Conservation (phyloP, 2,329 filamentous ascomycete genomes). For the Curvularia lunata region DNA sequence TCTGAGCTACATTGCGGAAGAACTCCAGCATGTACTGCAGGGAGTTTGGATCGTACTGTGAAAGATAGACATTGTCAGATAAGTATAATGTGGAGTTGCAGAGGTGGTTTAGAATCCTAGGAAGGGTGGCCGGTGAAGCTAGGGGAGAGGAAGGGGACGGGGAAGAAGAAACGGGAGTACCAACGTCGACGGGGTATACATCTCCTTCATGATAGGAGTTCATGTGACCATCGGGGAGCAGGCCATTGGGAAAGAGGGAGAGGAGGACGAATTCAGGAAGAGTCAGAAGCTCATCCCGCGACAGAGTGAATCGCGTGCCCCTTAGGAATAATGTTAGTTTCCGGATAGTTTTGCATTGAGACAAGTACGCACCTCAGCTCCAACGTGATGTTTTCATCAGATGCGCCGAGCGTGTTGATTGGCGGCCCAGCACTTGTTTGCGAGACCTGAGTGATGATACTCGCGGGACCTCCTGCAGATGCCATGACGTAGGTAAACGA, state of each 20-base stretch:
- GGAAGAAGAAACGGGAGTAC: constrained; percentile 55
- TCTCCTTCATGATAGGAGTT: constrained; percentile 91
- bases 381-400: constrained; percentile 93
- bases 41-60: constrained; percentile 92
- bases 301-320: constrained; percentile 91
- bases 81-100: constrained; percentile 58
- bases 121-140: constrained; percentile 43
- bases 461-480: constrained; percentile 92
- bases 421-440: constrained; percentile 77
- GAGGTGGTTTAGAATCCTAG: constrained; percentile 51
- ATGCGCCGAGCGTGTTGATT: constrained; percentile 84
- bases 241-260: constrained; percentile 97
- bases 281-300: constrained; percentile 91
- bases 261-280: constrained; percentile 96
- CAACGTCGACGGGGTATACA: constrained; percentile 95
- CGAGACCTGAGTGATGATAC: constrained; percentile 99
- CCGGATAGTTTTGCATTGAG: neutral
- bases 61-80: constrained; percentile 62
- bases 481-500: constrained; percentile 98
- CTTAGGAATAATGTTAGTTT: constrained; percentile 61
- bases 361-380: constrained; percentile 78
- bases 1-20: constrained; percentile 93
- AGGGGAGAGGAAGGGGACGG: constrained; percentile 39
- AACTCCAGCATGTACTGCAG: constrained; percentile 99
- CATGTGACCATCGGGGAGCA: constrained; percentile 96